Conservation (phyloP, 2,329 filamentous ascomycete species). For the Leptographium galeiforme region DNA sequence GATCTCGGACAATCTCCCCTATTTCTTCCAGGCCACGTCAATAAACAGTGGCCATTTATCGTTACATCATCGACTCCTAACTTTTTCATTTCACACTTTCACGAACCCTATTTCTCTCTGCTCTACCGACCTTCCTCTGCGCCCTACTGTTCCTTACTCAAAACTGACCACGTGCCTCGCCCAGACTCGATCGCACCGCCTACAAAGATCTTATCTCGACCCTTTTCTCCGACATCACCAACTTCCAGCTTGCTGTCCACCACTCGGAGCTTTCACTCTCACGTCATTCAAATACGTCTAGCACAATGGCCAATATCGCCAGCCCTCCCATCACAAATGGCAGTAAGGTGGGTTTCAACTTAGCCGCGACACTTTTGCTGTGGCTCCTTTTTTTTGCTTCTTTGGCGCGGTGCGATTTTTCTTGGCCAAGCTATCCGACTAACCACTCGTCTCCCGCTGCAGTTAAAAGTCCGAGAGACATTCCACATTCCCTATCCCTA, state of each 20-base stretch:
- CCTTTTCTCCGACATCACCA: neutral
- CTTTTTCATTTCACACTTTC: neutral
- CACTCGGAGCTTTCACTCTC: too few relatives aligned
- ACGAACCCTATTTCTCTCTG: too few relatives aligned
- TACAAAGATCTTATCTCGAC: neutral
- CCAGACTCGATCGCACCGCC: neutral
- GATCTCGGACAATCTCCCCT: neutral
- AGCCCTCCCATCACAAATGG: neutral
- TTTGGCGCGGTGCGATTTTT: neutral
- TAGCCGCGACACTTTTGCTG: neutral
- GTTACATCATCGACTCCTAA: neutral
- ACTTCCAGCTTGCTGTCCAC: too few relatives aligned
- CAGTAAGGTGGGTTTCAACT: conserved; percentile 1
- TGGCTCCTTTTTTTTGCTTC: neutral
- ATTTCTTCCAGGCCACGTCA: neutral
- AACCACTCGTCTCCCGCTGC: too few relatives aligned
- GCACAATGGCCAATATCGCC: neutral
- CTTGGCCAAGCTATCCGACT: too few relatives aligned
- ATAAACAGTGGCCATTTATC: neutral
- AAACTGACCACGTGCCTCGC: neutral
- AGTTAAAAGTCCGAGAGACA: too few relatives aligned
- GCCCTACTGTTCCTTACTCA: neutral
- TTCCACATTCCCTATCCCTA: too few relatives aligned
- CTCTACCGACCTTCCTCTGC: neutral
- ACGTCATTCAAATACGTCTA: neutral